Percentiles rank a stretch among this genome's conserved stretches.
Evolutionary conservation across 768 basidiomycete species (phyloP).

Genomic region (Gloeopeniophorella convolvens): DNA sequence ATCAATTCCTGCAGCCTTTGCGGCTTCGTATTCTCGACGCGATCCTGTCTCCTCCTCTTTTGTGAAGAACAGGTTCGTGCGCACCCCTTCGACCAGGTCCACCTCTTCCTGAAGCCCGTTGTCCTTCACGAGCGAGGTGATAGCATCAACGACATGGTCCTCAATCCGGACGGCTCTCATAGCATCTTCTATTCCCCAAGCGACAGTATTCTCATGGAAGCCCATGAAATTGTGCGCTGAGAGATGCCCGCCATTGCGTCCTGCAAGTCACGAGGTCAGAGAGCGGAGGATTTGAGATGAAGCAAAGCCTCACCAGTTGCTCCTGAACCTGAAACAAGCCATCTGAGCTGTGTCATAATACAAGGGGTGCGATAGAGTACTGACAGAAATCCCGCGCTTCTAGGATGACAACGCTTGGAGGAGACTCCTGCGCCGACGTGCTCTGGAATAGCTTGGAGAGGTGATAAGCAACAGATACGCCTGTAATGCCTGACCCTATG

Average conservation of each 20-base stretch:
- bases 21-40: slow-evolving; percentile 44
- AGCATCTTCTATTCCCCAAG: slow-evolving; percentile 51
- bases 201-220: slow-evolving; percentile 35
- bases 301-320: slow-evolving; percentile 52
- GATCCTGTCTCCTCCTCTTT: slow-evolving; percentile 36
- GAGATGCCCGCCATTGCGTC: slow-evolving; percentile 76
- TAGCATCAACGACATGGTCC: slow-evolving; percentile 40
- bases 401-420: slow-evolving; percentile 53
- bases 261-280: slow-evolving; percentile 30
- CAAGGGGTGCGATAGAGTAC: slow-evolving; percentile 25
- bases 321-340: slow-evolving; percentile 48
- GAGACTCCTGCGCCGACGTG: slow-evolving; percentile 9
- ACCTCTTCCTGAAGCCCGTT: slow-evolving; percentile 42
- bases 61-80: slow-evolving; percentile 43
- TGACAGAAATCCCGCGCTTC: slow-evolving; percentile 85
- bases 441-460: slow-evolving; percentile 35
- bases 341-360: not conserved
- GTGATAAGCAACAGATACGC: slow-evolving; percentile 69
- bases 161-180: slow-evolving; percentile 50
- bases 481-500: slow-evolving; percentile 77
- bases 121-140: slow-evolving; percentile 44
- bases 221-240: slow-evolving; percentile 42
- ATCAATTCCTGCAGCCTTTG: slow-evolving; percentile 45
- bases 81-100: slow-evolving; percentile 57
- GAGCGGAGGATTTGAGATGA: slow-evolving; percentile 1